phyloP scores from a whole-genome alignment of 2,329 filamentous ascomycete species.

The Curvularia eragrostidis region DNA sequence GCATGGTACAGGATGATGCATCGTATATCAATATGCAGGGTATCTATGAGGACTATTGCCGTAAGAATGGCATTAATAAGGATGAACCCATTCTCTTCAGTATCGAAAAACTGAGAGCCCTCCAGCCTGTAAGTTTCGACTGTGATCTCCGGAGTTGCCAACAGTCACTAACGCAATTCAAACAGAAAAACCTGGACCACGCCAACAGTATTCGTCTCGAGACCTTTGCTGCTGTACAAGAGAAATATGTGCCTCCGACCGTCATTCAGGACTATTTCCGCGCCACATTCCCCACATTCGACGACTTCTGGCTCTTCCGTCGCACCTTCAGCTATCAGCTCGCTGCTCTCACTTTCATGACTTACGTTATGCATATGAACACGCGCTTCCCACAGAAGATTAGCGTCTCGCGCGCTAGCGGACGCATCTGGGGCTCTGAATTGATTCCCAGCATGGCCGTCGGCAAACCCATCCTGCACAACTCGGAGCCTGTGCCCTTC shows the following conservation, averaged over 20 bases:
- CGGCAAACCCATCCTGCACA: slow-evolving; percentile 87
- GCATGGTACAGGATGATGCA: slow-evolving; percentile 93
- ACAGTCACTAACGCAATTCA: slow-evolving; percentile 10
- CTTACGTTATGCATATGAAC: slow-evolving; percentile 97
- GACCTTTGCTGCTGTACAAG: slow-evolving; percentile 92
- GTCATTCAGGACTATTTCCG: slow-evolving; percentile 90
- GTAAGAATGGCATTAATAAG: slow-evolving; percentile 84
- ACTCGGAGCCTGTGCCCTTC: slow-evolving; percentile 95
- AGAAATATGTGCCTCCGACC: slow-evolving; percentile 86
- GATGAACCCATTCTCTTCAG: slow-evolving; percentile 95
- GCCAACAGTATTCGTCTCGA: slow-evolving; percentile 78
- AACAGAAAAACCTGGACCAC: slow-evolving; percentile 72
- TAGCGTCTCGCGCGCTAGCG: slow-evolving; percentile 80
- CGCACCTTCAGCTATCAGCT: slow-evolving; percentile 96
- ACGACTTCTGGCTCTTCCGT: slow-evolving; percentile 98
- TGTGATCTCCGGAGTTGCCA: not conserved
- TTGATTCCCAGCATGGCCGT: slow-evolving; percentile 88
- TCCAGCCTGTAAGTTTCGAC: slow-evolving; percentile 53
- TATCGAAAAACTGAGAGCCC: slow-evolving; percentile 87
- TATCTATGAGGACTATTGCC: slow-evolving; percentile 95
- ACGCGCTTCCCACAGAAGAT: slow-evolving; percentile 96
- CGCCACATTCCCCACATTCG: slow-evolving; percentile 82
- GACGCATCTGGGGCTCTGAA: slow-evolving; percentile 96
- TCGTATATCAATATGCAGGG: slow-evolving; percentile 94
- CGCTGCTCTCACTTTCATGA: slow-evolving; percentile 95